Conservation (phyloP, 2,329 filamentous ascomycete genomes). For the Aurifilum marmelostoma region DNA sequence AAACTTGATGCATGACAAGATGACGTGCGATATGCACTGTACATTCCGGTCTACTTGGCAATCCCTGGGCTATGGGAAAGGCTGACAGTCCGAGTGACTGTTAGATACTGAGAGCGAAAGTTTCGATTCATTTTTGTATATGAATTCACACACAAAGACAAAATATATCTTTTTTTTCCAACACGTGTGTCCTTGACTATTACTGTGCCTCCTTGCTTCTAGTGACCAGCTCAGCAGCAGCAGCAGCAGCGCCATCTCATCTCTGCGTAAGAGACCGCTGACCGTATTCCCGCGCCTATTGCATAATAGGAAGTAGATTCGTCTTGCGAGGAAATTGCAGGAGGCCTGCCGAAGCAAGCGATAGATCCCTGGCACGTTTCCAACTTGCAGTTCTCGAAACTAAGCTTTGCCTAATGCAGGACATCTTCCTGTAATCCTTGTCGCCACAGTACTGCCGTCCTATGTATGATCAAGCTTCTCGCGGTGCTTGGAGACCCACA, state of each 20-base stretch:
- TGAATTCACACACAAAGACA: slow-evolving; percentile 10
- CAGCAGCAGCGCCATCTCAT: not conserved
- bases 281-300: not conserved
- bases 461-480: not conserved
- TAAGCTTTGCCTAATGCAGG: not conserved
- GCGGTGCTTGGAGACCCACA: not conserved
- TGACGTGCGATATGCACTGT: not conserved
- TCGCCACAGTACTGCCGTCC: not conserved
- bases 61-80: not conserved
- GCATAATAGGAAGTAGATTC: not conserved
- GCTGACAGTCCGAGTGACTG: not conserved
- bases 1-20: too few relatives aligned
- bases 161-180: not conserved
- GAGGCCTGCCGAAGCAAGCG: not conserved
- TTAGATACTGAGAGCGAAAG: not conserved
- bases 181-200: not conserved
- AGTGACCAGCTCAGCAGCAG: not conserved
- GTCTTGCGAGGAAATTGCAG: not conserved
- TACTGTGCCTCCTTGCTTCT: not conserved
- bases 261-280: not conserved
- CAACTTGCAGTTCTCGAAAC: not conserved
- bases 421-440: not conserved
- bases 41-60: not conserved
- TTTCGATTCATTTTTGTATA: slow-evolving; percentile 15
- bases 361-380: not conserved